These are phyloP conservation scores for Thermoascus crustaceus DNA, from an alignment of 2,329 filamentous ascomycete species.

Conservation along the genomic window DNA sequence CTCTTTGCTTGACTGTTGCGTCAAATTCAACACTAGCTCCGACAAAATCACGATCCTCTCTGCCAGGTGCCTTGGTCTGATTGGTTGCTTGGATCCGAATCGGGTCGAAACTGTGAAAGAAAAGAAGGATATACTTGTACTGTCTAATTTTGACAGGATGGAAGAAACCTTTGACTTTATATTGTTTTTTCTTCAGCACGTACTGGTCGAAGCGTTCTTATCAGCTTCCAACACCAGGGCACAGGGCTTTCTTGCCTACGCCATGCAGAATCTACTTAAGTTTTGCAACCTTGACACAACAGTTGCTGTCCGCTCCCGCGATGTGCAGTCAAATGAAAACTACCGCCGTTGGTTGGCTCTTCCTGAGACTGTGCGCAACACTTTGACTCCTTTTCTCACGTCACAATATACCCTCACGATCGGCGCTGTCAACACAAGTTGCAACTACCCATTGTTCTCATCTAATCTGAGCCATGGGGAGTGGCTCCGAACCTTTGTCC, in stretches of 20 bases:
- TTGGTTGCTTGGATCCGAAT: slow-evolving; percentile 89
- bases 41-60: slow-evolving; percentile 63
- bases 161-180: slow-evolving; percentile 80
- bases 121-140: slow-evolving; percentile 73
- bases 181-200: slow-evolving; percentile 73
- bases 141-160: slow-evolving; percentile 73
- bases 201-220: slow-evolving; percentile 83
- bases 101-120: slow-evolving; percentile 72
- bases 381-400: slow-evolving; percentile 76
- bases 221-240: slow-evolving; percentile 80
- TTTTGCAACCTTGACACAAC: slow-evolving; percentile 63
- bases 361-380: slow-evolving; percentile 68
- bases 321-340: slow-evolving; percentile 50
- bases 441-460: slow-evolving; percentile 71
- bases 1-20: slow-evolving; percentile 74
- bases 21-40: slow-evolving; percentile 65
- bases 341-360: slow-evolving; percentile 70
- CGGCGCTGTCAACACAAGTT: slow-evolving; percentile 45
- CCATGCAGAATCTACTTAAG: slow-evolving; percentile 84
- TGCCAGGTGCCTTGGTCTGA: slow-evolving; percentile 73
- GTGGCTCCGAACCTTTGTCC: slow-evolving; percentile 74
- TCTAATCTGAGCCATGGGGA: slow-evolving; percentile 60
- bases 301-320: slow-evolving; percentile 43
- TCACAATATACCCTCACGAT: slow-evolving; percentile 72
- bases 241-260: slow-evolving; percentile 87